phyloP scores from a whole-genome alignment of 306 rosid species.

The Castanospermum australe region DNA sequence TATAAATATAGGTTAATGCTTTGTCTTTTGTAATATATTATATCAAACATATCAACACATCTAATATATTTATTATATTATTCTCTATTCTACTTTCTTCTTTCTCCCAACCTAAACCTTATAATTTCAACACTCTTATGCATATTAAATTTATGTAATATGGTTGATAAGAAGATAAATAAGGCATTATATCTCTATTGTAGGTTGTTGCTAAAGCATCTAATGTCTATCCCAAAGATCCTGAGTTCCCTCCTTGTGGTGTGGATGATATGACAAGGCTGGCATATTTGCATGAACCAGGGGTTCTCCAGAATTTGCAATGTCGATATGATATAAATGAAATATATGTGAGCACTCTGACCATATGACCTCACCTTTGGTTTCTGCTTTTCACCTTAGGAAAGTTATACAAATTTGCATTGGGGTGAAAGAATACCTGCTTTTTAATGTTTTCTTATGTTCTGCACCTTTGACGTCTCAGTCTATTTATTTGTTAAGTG shows the following conservation, averaged over 20 bases:
- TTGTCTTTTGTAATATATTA: too few species aligned
- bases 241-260: conserved; percentile 65
- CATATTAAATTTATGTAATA: background rate
- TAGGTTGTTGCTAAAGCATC: conserved; percentile 55
- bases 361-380: background rate
- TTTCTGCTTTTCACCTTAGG: background rate
- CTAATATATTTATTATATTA: too few species aligned
- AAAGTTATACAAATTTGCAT: background rate
- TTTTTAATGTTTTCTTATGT: background rate
- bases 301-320: conserved; percentile 59
- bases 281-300: conserved; percentile 78
- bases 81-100: too few species aligned
- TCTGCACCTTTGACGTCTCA: background rate
- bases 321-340: conserved; percentile 51
- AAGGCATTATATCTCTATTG: background rate
- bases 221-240: conserved; percentile 58
- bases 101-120: too few species aligned
- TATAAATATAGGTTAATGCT: too few species aligned
- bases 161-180: background rate
- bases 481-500: background rate
- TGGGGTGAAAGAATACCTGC: background rate
- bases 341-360: conserved; percentile 60
- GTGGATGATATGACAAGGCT: conserved; percentile 77
- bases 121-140: too few species aligned
- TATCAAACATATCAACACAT: too few species aligned